Evolutionary conservation across 1,139 yeast species (phyloP).

Genomic region (Yamadazyma trypodendri): DNA sequence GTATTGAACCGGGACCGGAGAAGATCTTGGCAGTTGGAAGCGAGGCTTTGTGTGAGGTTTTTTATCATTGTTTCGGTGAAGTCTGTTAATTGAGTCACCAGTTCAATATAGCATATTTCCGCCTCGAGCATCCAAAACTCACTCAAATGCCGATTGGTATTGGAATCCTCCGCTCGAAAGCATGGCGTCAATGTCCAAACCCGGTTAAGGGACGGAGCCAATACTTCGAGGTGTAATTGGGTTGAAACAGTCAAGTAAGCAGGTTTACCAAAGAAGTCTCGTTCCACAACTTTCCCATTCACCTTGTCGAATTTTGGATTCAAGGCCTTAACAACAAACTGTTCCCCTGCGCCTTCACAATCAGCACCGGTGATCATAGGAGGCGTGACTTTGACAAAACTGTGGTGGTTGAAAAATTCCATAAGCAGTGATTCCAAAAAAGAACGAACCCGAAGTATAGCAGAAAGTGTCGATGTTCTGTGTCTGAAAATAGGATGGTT

Average conservation of each 20-base stretch:
- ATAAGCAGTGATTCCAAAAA: conserved; percentile 54
- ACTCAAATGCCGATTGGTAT: conserved; percentile 85
- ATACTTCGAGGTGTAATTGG: conserved; percentile 84
- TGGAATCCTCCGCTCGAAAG: conserved; percentile 89
- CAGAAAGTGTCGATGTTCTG: conserved; percentile 63
- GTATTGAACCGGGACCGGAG: conserved; percentile 35
- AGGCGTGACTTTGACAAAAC: conserved; percentile 74
- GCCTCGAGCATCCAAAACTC: conserved; percentile 99
- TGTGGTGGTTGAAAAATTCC: conserved; percentile 51
- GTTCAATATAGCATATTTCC: conserved; percentile 68
- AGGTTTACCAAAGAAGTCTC: conserved; percentile 60
- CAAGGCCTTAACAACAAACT: conserved; percentile 54
- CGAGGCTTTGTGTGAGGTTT: conserved; percentile 42
- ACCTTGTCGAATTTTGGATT: conserved; percentile 11
- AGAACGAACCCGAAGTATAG: conserved; percentile 73
- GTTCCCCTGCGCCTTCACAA: conserved; percentile 98
- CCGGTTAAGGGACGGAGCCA: conserved; percentile 69
- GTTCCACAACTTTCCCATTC: conserved; percentile 19
- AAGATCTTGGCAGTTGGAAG: conserved; percentile 41
- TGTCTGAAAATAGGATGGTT: conserved; percentile 73
- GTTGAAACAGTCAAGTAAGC: conserved; percentile 86
- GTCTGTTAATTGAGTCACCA: conserved; percentile 57
- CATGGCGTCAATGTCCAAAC: conserved; percentile 94
- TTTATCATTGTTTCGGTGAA: conserved; percentile 73
- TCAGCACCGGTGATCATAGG: conserved; percentile 88